Percentiles rank a stretch among this genome's conserved stretches.
These are phyloP conservation scores for Pinus taeda DNA, from an alignment of 75 land plant genomes.

Conservation along the genomic window DNA sequence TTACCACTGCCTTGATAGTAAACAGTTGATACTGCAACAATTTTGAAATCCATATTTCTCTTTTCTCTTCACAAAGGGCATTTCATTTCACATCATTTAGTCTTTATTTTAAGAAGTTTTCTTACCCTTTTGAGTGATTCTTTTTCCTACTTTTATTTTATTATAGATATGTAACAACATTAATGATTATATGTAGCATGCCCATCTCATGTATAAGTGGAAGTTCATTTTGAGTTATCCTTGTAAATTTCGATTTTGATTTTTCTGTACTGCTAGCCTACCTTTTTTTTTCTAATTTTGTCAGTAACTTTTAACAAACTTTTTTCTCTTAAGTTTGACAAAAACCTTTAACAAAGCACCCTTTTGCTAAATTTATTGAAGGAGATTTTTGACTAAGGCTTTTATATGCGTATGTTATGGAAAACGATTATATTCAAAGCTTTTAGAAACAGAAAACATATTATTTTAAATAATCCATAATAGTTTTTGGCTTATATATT, in stretches of 20 bases:
- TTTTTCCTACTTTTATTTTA: neutral
- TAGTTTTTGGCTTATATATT: too few species aligned
- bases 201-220: too few species aligned
- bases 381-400: neutral
- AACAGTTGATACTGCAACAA: neutral
- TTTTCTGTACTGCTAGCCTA: too few species aligned
- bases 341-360: neutral
- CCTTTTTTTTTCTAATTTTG: neutral
- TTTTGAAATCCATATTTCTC: neutral
- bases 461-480: too few species aligned
- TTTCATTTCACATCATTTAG: slow-evolving; percentile 1
- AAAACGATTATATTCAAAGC: neutral
- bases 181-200: neutral
- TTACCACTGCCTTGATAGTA: neutral
- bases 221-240: neutral
- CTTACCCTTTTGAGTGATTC: neutral
- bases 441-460: neutral
- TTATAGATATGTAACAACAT: neutral
- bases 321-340: too few species aligned
- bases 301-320: neutral
- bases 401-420: neutral
- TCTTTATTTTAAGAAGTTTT: neutral
- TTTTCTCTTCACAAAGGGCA: neutral
- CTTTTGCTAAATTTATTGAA: neutral
- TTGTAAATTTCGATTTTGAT: too few species aligned